Percentiles rank a stretch among this genome's conserved stretches.
phyloP scores from a whole-genome alignment of 129 eudicot species.

The Flaveria robusta region DNA sequence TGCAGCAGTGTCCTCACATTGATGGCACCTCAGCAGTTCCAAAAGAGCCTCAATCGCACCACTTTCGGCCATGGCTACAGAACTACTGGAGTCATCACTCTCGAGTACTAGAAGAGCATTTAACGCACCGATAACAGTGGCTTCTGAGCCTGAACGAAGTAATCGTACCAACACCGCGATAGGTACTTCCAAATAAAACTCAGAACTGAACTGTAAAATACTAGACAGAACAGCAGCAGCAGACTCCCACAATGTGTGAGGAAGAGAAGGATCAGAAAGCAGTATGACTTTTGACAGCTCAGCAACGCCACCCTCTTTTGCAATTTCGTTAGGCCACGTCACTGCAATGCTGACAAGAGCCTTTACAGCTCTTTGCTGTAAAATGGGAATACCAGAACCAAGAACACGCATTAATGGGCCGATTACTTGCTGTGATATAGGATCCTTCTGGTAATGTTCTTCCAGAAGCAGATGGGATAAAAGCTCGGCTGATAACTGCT shows the following conservation, averaged over 20 bases:
- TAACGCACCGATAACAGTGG: conserved; percentile 77
- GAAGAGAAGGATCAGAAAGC: conserved; percentile 79
- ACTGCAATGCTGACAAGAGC: conserved; percentile 83
- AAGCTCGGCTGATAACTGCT: conserved; percentile 96
- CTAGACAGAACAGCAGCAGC: conserved; percentile 87
- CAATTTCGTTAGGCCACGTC: conserved; percentile 96
- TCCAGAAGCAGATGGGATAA: conserved; percentile 85
- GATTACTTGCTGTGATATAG: conserved; percentile 76
- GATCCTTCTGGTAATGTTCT: conserved; percentile 87
- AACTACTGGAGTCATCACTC: conserved; percentile 89
- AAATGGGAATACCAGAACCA: conserved; percentile 81
- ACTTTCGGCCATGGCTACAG: conserved; percentile 98
- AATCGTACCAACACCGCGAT: conserved; percentile 90
- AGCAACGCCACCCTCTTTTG: conserved; percentile 94
- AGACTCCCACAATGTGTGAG: conserved; percentile 92
- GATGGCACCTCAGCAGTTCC: conserved; percentile 88
- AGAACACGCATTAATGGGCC: conserved; percentile 89
- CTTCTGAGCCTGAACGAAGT: conserved; percentile 87
- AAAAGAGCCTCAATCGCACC: conserved; percentile 94
- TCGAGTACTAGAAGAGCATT: conserved; percentile 92
- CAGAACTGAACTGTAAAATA: conserved; percentile 93
- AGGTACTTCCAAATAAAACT: conserved; percentile 91
- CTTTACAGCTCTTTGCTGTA: conserved; percentile 95
- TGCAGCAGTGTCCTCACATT: conserved; percentile 95
- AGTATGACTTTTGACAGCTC: conserved; percentile 93